Evolutionary conservation across 2,329 filamentous ascomycete genomes (phyloP).

Genomic region (Diplodia scrobiculata): DNA sequence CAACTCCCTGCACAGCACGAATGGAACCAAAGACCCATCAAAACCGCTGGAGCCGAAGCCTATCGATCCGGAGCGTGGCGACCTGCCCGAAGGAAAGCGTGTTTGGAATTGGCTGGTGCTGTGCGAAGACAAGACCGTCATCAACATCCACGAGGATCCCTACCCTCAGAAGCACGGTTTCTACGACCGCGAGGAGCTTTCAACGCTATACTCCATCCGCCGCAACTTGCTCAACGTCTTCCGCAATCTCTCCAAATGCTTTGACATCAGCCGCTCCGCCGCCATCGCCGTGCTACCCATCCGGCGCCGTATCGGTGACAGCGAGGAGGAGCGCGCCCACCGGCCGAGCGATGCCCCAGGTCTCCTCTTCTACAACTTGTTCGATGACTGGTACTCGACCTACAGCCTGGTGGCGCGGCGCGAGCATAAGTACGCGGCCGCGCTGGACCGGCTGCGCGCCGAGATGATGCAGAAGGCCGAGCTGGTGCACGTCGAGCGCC

Average conservation of each 20-base stretch:
- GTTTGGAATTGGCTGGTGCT: slow-evolving; percentile 73
- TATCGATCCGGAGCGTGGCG: slow-evolving; percentile 29
- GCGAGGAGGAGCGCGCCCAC: slow-evolving; percentile 51
- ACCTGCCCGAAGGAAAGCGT: slow-evolving; percentile 54
- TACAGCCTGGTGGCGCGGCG: slow-evolving; percentile 57
- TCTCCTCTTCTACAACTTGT: slow-evolving; percentile 66
- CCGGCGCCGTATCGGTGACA: slow-evolving; percentile 49
- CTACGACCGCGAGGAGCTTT: slow-evolving; percentile 48
- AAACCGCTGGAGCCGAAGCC: background rate
- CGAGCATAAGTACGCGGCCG: slow-evolving; percentile 51
- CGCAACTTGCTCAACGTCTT: slow-evolving; percentile 64
- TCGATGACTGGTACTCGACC: slow-evolving; percentile 66
- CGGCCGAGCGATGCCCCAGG: slow-evolving; percentile 59
- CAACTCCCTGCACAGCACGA: slow-evolving; percentile 60
- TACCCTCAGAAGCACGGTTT: slow-evolving; percentile 46
- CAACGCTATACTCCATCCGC: slow-evolving; percentile 55
- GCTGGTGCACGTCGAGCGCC: slow-evolving; percentile 52
- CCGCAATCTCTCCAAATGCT: slow-evolving; percentile 60
- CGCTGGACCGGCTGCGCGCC: slow-evolving; percentile 54
- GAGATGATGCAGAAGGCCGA: slow-evolving; percentile 58
- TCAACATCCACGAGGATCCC: slow-evolving; percentile 67
- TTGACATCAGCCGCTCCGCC: slow-evolving; percentile 46
- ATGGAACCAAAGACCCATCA: slow-evolving; percentile 8
- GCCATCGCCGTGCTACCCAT: slow-evolving; percentile 51
- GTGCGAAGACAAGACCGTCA: slow-evolving; percentile 68